Conservation (phyloP, 192 early-diverging fungal genomes). For the Coemansia erecta region DNA sequence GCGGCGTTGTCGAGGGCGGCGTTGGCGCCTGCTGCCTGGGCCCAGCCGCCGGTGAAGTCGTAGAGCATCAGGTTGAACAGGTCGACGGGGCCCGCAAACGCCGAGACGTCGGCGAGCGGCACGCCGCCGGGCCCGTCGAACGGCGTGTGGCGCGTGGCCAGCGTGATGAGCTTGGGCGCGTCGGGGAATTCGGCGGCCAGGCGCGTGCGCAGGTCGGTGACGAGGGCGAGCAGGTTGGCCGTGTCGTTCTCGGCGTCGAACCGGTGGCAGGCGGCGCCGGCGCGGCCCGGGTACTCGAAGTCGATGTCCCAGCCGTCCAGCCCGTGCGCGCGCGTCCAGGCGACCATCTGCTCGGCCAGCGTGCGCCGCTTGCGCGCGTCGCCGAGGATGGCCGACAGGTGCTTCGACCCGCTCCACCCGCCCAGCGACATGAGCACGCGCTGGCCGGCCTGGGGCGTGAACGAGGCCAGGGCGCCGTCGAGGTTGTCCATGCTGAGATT, state of each 20-base stretch:
- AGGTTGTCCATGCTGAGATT: conserved; percentile 35
- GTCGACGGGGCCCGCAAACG: conserved; percentile 59
- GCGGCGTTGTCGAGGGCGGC: conserved; percentile 42
- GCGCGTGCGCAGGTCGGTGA: conserved; percentile 57
- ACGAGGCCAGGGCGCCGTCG: conserved; percentile 23
- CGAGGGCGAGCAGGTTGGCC: conserved; percentile 59
- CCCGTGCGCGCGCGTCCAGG: conserved; percentile 52
- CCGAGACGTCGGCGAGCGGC: conserved; percentile 56
- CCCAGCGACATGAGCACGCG: conserved; percentile 67
- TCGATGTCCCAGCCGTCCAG: conserved; percentile 78
- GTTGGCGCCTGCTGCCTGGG: conserved; percentile 60
- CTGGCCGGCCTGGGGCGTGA: neutral
- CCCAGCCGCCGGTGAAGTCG: conserved; percentile 65
- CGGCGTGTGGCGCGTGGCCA: conserved; percentile 63
- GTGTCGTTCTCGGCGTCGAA: conserved; percentile 57
- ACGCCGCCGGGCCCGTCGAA: conserved; percentile 55
- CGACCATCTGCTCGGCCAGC: conserved; percentile 55
- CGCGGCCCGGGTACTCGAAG: conserved; percentile 68
- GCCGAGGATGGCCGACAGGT: conserved; percentile 58
- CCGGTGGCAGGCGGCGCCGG: conserved; percentile 42
- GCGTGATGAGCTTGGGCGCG: conserved; percentile 56
- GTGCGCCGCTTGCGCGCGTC: conserved; percentile 34
- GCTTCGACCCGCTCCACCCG: conserved; percentile 66
- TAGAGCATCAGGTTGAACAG: conserved; percentile 71
- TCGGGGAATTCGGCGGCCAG: conserved; percentile 46